Base-by-base conservation (phyloP, 164 flowering plant genomes). In the Stephania yunnanensis region DNA sequence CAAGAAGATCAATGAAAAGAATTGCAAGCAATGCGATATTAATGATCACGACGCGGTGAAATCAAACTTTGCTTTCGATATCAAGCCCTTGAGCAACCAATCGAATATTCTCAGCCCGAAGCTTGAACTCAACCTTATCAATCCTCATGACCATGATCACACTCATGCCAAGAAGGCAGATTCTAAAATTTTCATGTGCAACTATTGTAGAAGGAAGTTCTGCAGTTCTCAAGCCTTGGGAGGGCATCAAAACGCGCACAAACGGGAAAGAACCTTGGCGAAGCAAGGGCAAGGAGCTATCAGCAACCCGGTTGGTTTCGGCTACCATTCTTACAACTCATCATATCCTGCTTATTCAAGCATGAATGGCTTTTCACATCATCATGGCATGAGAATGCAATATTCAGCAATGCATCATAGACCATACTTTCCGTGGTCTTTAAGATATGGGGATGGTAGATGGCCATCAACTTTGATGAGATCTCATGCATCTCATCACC, bases 161-260 rank as follows among this genome's bases (percentile, higher is more conserved):
- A 48, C 13, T 2, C 11, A 48, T 12, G 53, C 53, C 13, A 48
- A 48, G 53, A 48, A 48, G 53, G 53, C 53, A 48, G 53, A 48
- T 2, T 12, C 53, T 8, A 48, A 48, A 20, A 79, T 79, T 73
- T 85, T 85, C 73, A 45, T 78, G n/a, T 85, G 88, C 78, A 79
- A 75, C 61, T 85, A 73, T 30, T 85, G 88, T 75, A 82, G 76
- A 78, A 80, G 82, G 42, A 82, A 80, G 6, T 85, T 85, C 74
- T 55, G 78, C 0, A 82, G 82, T 2, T 82, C 86, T 1, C 88
- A 85, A 74, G 86, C 86, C 0, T 36, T 85, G 20, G 88, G 86
- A 1, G 88, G 85, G 11, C 88, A 85, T 69, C 86, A 85, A 73
- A 85, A 85, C 44, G 86, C 83, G 0, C 87, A 85, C 50, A 80